These are phyloP conservation scores for Saksenaea oblongispora DNA, from an alignment of 371 early-diverging fungal species.

Conservation along the genomic window DNA sequence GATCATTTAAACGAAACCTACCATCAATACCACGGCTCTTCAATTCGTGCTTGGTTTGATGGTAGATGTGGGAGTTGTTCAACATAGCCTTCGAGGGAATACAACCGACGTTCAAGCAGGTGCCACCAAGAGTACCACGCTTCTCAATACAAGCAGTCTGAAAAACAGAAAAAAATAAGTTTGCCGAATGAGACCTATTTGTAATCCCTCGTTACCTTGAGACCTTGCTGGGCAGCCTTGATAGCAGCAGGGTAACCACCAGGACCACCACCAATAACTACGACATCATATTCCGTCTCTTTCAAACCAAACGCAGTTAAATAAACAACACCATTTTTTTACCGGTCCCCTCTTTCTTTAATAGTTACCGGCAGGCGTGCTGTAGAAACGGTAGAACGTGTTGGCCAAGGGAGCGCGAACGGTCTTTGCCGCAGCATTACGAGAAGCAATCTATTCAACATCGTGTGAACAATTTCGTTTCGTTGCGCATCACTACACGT, in stretches of 20 bases:
- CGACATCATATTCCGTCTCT: conserved; percentile 76
- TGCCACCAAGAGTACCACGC: conserved; percentile 96
- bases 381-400: conserved; percentile 62
- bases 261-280: conserved; percentile 96
- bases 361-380: conserved; percentile 57
- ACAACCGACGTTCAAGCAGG: conserved; percentile 98
- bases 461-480: neutral
- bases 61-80: conserved; percentile 97
- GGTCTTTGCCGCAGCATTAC: conserved; percentile 51
- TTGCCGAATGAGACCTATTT: neutral
- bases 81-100: conserved; percentile 98
- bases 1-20: conserved; percentile 16
- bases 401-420: conserved; percentile 59
- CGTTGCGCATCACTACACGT: conserved; percentile 5
- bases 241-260: conserved; percentile 99
- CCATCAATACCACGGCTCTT: conserved; percentile 93
- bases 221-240: conserved; percentile 97
- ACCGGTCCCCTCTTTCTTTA: neutral
- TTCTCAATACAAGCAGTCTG: conserved; percentile 97
- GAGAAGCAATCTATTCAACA: conserved; percentile 55
- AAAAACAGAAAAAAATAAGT: neutral
- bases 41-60: conserved; percentile 90
- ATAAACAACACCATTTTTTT: neutral
- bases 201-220: conserved; percentile 69
- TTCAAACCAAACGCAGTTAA: neutral